Evolutionary conservation across 306 rosid genomes (phyloP), one percentile per base, ranked within the genome.

Genomic region (Corylus avellana): DNA sequence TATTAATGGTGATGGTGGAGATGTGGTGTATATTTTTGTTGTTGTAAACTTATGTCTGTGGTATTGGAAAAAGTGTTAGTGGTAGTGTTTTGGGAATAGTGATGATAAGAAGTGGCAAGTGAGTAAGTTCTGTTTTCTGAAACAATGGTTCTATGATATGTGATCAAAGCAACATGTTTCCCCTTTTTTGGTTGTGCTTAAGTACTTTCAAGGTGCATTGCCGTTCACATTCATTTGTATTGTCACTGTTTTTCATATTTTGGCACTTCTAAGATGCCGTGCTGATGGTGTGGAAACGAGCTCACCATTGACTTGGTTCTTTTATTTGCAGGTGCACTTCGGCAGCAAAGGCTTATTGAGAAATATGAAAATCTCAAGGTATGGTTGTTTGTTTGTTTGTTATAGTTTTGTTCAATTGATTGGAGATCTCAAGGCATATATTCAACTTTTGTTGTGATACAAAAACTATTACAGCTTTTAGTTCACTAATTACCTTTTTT

Each of bases 301-400:
- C 76, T 2, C 64, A 56, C 80, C 16, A 68, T 7, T 81, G 80
- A 83, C 83, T 18, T 4, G 58, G 39, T 71, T 76, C 25, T 67
- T 54, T 69, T 70, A 16, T 63, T 78, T 82, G 84, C 94, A 94
- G 97, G 97, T 69, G 97, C 89, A 53, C 81, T 94, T 66, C 88
- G 92, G 63, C 82, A 92, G 83, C 81, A 88, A 86, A 82, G 86
- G 87, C 93, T 89, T 63, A 29, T 81, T 20, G 93, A 88, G 73
- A 94, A 94, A 80, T 94, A 85, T 69, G 76, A 86, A 12, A 42
- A 86, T 17, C 98, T 94, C 67, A 87, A 90, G 98, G 97, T 92
- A 22, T 22, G 25, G 25, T 22, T 22, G 25, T 22, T 22, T 22
- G 25, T 22, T 22, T 22, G 25, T 22, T 22, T 22, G 25, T 22